phyloP scores from a whole-genome alignment of 1,139 yeast species.

The Debaryomyces subglobosus region DNA sequence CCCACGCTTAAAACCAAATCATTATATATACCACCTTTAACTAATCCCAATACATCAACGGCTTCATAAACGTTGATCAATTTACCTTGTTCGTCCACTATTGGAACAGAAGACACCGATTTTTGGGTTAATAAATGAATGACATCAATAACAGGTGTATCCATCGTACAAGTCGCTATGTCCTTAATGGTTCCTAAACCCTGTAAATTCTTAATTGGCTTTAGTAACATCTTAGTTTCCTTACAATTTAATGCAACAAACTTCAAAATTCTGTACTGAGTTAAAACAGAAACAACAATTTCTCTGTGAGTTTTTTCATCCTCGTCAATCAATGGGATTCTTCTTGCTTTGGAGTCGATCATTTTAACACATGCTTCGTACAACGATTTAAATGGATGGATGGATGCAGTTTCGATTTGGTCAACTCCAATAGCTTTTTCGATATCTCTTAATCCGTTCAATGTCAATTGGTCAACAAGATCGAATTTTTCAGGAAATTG shows the following conservation, averaged over 20 bases:
- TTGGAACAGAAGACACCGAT: slow-evolving; percentile 90
- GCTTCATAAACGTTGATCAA: slow-evolving; percentile 94
- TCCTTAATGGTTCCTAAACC: slow-evolving; percentile 63
- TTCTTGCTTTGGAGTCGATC: slow-evolving; percentile 86
- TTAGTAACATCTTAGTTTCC: slow-evolving; percentile 82
- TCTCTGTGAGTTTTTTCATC: slow-evolving; percentile 93
- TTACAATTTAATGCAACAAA: slow-evolving; percentile 96
- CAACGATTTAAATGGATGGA: slow-evolving; percentile 88
- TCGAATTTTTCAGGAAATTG: slow-evolving; percentile 91
- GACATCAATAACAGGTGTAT: slow-evolving; percentile 92
- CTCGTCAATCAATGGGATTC: slow-evolving; percentile 92
- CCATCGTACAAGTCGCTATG: slow-evolving; percentile 82
- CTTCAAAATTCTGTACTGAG: slow-evolving; percentile 94
- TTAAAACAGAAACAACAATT: slow-evolving; percentile 90
- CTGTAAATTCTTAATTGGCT: slow-evolving; percentile 69
- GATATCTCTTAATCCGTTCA: slow-evolving; percentile 83
- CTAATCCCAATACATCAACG: slow-evolving; percentile 88
- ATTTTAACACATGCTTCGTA: slow-evolving; percentile 94
- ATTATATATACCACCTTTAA: slow-evolving; percentile 92
- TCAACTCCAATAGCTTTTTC: slow-evolving; percentile 88
- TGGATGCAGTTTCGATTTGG: slow-evolving; percentile 84
- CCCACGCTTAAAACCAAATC: slow-evolving; percentile 93
- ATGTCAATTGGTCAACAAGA: slow-evolving; percentile 80
- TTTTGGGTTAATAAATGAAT: slow-evolving; percentile 79
- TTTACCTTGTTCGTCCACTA: slow-evolving; percentile 75